Percentiles rank a stretch among this genome's conserved stretches.
These are phyloP conservation scores for Bipolaris oryzae DNA, from an alignment of 2,329 filamentous ascomycete genomes.

Conservation along the genomic window DNA sequence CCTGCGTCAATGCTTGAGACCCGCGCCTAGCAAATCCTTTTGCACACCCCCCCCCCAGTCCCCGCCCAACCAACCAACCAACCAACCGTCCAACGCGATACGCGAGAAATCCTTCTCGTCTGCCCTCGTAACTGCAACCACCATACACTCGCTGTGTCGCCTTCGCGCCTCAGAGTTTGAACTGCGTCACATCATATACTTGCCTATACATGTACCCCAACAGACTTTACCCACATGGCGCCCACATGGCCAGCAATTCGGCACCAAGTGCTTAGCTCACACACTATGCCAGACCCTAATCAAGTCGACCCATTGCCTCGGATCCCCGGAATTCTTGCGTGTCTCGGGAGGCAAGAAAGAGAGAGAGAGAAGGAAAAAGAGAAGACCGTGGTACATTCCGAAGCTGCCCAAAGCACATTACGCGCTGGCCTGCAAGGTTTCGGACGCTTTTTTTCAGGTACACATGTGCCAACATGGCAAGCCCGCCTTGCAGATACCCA, in stretches of 20 bases:
- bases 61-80: background rate
- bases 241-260: background rate
- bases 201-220: no score
- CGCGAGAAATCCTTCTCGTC: background rate
- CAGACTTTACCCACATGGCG: background rate
- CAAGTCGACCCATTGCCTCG: background rate
- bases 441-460: background rate
- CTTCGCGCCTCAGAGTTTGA: background rate
- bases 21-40: background rate
- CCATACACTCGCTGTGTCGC: background rate
- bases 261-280: slow-evolving; percentile 3
- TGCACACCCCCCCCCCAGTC: background rate
- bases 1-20: background rate
- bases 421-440: background rate
- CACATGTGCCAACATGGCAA: background rate
- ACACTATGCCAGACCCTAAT: background rate
- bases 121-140: background rate
- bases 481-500: background rate
- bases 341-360: background rate
- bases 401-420: background rate
- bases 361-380: background rate
- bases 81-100: background rate
- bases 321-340: background rate
- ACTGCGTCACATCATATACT: background rate
- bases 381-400: background rate